Evolutionary conservation across 306 rosid species (phyloP), one percentile per base, ranked within the genome.

Genomic region (Prinsepia uniflora): DNA sequence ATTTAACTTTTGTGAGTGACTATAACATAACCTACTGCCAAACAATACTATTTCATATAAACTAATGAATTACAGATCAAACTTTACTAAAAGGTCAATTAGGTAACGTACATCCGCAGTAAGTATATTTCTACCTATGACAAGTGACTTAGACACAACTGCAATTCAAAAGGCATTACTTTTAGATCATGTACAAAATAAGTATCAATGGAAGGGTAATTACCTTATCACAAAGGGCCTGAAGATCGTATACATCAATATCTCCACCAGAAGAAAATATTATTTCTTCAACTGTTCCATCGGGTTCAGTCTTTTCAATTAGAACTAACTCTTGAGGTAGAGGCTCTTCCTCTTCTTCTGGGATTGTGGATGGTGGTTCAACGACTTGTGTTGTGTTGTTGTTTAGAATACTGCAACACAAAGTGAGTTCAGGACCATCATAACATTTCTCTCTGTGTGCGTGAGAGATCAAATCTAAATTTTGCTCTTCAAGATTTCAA

Each of bases 191-290:
- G 61, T 34, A 43, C 53, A 18, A 46, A 61, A 36, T 2, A n/a
- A 59, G 46, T n/a, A 61, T 10, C 14, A 46, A 71, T 6, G 19
- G 19, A 8, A 52, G 20, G 20, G 6, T 19, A 43, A 12, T 61
- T 68, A 90, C 97, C 97, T 91, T 91, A 78, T 94, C 99, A 57
- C 96, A 94, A 12, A 91, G 86, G 67, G 92, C 79, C 82, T 94
- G 92, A 78, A 94, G 95, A 84, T 91, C 99, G 76, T 91, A 94
- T 74, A 94, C 69, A 81, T 94, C 99, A 64, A 94, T 58, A 72
- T 86, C 88, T 72, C 95, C 96, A 68, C 97, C 95, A 7, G 99
- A 86, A 78, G 97, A 87, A 80, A 94, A 94, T 80, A 89, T 73
- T 65, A 94, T 91, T 74, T 90, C 91, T 76, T 90, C 97, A 79